Percentiles rank a stretch among this genome's conserved stretches.
Evolutionary conservation across 345 rosid genomes (phyloP).

Genomic region (Syzygium aqueum): DNA sequence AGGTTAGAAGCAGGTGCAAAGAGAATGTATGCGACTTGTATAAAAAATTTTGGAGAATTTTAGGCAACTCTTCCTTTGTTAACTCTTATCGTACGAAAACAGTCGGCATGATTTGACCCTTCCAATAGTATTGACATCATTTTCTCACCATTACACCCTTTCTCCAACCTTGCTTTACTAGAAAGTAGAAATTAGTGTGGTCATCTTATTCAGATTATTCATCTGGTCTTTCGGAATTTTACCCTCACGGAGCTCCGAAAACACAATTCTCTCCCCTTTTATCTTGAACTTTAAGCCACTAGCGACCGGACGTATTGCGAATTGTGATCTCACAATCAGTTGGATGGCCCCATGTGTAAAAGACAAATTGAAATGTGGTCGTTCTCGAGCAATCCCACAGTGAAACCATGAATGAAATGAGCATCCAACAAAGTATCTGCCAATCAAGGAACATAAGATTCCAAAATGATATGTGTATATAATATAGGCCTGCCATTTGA

Average conservation of each 20-base stretch:
- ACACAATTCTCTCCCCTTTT: not conserved
- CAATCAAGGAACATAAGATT: not conserved
- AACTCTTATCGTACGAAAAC: not conserved
- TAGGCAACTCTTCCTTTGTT: not conserved
- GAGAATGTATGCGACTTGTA: not conserved
- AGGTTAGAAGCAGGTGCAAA: not conserved
- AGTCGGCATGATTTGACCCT: not conserved
- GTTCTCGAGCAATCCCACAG: not conserved
- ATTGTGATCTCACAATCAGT: not conserved
- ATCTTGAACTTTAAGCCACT: not conserved
- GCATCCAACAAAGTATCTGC: not conserved
- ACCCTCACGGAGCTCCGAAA: not conserved
- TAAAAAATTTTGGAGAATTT: not conserved
- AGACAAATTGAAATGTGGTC: not conserved
- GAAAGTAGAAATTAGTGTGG: not conserved
- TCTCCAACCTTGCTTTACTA: not conserved
- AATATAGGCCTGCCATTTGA: slow-evolving; percentile 18
- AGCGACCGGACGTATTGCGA: not conserved
- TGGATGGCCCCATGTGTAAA: not conserved
- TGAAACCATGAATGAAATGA: slow-evolving; percentile 5
- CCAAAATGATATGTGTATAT: not conserved
- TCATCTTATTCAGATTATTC: not conserved
- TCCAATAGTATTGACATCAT: not conserved
- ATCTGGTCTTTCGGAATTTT: not conserved
- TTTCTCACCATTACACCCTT: not conserved